A percentile compares a stretch with the other conserved stretches of the same genome.
Evolutionary conservation across 1,284 basidiomycete species (phyloP).

Genomic region (Meripilus lineatus): DNA sequence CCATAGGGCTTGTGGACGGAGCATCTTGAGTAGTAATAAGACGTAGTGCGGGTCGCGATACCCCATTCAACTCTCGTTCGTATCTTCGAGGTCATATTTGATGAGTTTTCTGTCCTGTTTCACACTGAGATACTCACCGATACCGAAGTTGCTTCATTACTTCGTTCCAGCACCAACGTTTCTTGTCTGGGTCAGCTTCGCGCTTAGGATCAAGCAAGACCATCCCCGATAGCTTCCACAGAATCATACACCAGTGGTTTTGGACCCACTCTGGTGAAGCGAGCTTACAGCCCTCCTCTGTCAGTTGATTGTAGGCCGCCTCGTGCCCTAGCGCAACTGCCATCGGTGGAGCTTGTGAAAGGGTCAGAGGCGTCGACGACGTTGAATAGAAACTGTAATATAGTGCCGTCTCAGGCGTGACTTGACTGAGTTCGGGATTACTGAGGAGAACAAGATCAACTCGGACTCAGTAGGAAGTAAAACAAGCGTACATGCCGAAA

Average conservation of each 20-base stretch:
- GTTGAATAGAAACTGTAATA: slow-evolving; percentile 60
- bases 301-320: slow-evolving; percentile 50
- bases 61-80: slow-evolving; percentile 81
- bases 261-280: slow-evolving; percentile 78
- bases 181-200: slow-evolving; percentile 41
- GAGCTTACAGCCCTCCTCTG: slow-evolving; percentile 49
- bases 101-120: neutral
- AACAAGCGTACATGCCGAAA: slow-evolving; percentile 56
- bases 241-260: slow-evolving; percentile 86
- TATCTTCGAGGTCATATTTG: slow-evolving; percentile 52
- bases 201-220: slow-evolving; percentile 65
- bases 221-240: slow-evolving; percentile 94
- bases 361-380: slow-evolving; percentile 8
- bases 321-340: slow-evolving; percentile 39
- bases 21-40: slow-evolving; percentile 75
- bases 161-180: slow-evolving; percentile 77
- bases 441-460: slow-evolving; percentile 35
- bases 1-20: slow-evolving; percentile 69
- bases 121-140: slow-evolving; percentile 46
- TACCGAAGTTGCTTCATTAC: slow-evolving; percentile 83
- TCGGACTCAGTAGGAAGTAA: no score
- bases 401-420: slow-evolving; percentile 53
- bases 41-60: slow-evolving; percentile 77
- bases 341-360: slow-evolving; percentile 12
- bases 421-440: slow-evolving; percentile 47